A percentile compares a stretch with the other conserved stretches of the same genome.
These are phyloP conservation scores for Taphrina pruni DNA, from an alignment of 1,139 yeast species.

Conservation along the genomic window DNA sequence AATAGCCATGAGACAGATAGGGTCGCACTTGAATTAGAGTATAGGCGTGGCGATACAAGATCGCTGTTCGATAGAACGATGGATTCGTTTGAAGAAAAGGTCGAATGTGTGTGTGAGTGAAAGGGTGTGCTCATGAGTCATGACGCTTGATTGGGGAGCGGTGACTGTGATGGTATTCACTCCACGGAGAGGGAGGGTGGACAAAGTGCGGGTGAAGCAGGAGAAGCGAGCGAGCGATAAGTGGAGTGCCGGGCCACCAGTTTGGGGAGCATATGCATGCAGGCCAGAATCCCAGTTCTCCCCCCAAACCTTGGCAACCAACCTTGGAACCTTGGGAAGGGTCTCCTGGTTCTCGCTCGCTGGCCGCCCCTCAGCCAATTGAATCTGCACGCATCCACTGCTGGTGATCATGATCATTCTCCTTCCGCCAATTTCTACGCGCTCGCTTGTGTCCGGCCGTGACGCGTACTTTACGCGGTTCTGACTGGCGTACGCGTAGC, in stretches of 20 bases:
- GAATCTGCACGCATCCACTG: conserved; percentile 1
- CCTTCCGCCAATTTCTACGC: no score
- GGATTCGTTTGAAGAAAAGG: background rate
- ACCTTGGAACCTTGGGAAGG: no score
- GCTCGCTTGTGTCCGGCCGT: no score
- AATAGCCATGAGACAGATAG: background rate
- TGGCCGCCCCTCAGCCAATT: conserved; percentile 10
- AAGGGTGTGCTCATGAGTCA: background rate
- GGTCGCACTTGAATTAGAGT: background rate
- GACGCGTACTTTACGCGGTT: no score
- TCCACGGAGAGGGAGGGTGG: background rate
- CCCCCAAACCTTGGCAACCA: no score
- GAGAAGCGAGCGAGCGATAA: conserved; percentile 1
- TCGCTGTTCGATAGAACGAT: background rate
- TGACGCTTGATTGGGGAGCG: background rate
- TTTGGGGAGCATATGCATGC: no score
- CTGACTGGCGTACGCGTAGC: no score
- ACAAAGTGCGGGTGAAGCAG: conserved; percentile 1
- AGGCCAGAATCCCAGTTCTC: no score
- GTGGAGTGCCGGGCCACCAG: no score
- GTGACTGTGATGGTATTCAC: background rate
- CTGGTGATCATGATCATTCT: background rate
- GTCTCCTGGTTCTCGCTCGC: background rate
- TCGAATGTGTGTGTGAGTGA: background rate
- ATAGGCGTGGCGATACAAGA: background rate